phyloP scores from a whole-genome alignment of 345 rosid genomes.

The Pugionium dolabratum region DNA sequence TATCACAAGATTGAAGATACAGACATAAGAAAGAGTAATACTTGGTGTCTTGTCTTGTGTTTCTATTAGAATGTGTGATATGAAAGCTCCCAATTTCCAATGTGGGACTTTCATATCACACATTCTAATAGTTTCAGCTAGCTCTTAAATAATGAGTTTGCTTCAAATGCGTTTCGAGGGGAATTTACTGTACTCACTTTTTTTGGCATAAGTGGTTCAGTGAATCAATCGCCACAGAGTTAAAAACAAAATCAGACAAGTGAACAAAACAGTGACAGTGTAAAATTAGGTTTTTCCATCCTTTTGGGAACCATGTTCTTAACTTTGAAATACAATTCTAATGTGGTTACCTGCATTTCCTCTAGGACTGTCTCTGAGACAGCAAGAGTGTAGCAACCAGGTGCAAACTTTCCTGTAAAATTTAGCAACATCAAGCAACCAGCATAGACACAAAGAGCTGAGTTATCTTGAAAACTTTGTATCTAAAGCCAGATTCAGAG shows the following conservation, averaged over 20 bases:
- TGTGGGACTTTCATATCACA: too few species aligned
- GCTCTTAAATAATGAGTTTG: constrained; percentile 5
- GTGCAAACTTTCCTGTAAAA: constrained; percentile 22
- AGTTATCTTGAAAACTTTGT: too few species aligned
- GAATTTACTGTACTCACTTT: constrained; percentile 67
- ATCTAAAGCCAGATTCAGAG: too few species aligned
- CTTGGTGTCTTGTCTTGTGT: neutral
- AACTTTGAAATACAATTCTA: neutral
- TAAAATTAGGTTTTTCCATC: neutral
- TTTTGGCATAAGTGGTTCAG: constrained; percentile 80
- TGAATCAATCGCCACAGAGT: neutral
- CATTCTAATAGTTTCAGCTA: too few species aligned
- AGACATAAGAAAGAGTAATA: constrained; percentile 20
- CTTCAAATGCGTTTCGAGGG: constrained; percentile 64
- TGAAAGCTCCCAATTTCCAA: too few species aligned
- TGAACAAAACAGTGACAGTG: neutral
- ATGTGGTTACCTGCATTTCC: constrained; percentile 65
- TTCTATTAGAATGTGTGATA: too few species aligned
- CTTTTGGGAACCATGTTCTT: neutral
- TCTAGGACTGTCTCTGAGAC: constrained; percentile 80
- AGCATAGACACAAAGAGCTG: neutral
- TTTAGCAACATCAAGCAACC: constrained; percentile 12
- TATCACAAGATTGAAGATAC: constrained; percentile 20
- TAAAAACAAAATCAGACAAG: constrained; percentile 2
- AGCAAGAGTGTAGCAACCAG: constrained; percentile 75